A percentile compares a stretch with the other conserved stretches of the same genome.
Evolutionary conservation across 257 asterid genomes (phyloP).

Genomic region (Vinca minor): DNA sequence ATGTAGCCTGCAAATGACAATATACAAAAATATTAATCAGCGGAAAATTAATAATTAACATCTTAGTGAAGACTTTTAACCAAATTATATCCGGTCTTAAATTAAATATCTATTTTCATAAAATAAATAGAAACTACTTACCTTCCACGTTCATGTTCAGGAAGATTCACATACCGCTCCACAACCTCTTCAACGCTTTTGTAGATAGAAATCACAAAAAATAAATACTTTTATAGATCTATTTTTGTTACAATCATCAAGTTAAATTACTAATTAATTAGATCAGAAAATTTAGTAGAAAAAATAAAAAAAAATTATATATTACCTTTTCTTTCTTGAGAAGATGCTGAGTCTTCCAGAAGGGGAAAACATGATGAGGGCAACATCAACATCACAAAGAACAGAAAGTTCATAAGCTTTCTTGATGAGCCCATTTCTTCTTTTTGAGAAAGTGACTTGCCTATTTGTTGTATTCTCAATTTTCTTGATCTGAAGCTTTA

Average conservation of each 20-base stretch:
- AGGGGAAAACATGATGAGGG: constrained; percentile 93
- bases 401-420: constrained; percentile 98
- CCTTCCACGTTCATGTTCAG: constrained; percentile 90
- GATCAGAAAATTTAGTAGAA: too few species aligned
- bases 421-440: constrained; percentile 90
- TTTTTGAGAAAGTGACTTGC: constrained; percentile 96
- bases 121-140: too few species aligned
- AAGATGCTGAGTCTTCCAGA: constrained; percentile 78
- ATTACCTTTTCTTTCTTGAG: constrained; percentile 66
- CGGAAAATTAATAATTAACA: too few species aligned
- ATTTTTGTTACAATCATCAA: neutral
- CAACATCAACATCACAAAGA: constrained; percentile 92
- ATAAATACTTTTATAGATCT: neutral
- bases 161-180: constrained; percentile 62
- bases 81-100: too few species aligned
- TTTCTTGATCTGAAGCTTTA: constrained; percentile 84
- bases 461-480: constrained; percentile 91
- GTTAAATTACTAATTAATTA: neutral
- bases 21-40: too few species aligned
- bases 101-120: too few species aligned
- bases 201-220: constrained; percentile 5
- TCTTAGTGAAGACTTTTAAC: too few species aligned
- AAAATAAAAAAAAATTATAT: neutral
- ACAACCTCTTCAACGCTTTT: constrained; percentile 69
- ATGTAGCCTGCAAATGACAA: constrained; percentile 53